phyloP scores from a whole-genome alignment of 2,329 filamentous ascomycete genomes.

The Penicillium aurantiogriseum region DNA sequence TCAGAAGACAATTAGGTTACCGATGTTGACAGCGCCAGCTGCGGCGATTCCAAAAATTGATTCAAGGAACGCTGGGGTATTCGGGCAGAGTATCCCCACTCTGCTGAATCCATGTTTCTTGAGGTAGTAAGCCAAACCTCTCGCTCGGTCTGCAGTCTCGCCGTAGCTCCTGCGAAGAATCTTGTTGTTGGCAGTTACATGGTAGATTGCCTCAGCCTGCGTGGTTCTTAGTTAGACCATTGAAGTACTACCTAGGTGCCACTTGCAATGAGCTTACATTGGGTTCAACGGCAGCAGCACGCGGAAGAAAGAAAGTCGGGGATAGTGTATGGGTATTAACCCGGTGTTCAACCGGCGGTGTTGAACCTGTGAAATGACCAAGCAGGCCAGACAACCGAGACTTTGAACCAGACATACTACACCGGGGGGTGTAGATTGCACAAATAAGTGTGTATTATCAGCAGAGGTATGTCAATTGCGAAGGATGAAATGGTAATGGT shows the following conservation, averaged over 20 bases:
- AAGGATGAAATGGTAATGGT: not conserved
- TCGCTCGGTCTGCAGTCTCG: conserved; percentile 79
- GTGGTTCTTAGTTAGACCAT: not conserved
- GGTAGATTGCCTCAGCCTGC: conserved; percentile 75
- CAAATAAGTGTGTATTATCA: not conserved
- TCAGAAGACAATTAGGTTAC: conserved; percentile 34
- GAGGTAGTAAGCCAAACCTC: conserved; percentile 85
- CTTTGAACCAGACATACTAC: conserved; percentile 26
- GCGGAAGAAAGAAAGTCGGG: conserved; percentile 81
- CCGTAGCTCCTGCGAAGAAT: conserved; percentile 73
- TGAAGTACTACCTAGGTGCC: not conserved
- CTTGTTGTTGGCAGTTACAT: conserved; percentile 75
- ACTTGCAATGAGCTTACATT: conserved; percentile 48
- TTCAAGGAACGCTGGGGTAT: conserved; percentile 93
- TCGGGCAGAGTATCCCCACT: conserved; percentile 83
- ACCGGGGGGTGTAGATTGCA: not conserved
- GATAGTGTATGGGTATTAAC: conserved; percentile 62
- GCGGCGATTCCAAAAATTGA: conserved; percentile 83
- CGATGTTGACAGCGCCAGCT: conserved; percentile 74
- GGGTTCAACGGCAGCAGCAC: conserved; percentile 85
- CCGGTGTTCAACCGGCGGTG: conserved; percentile 30
- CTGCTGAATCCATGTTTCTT: conserved; percentile 69
- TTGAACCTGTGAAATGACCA: conserved; percentile 27
- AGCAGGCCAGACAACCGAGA: conserved; percentile 32
- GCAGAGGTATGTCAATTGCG: not conserved